Evolutionary conservation across 164 flowering plant species (phyloP).

Genomic region (Magnolia kwangsiensis): DNA sequence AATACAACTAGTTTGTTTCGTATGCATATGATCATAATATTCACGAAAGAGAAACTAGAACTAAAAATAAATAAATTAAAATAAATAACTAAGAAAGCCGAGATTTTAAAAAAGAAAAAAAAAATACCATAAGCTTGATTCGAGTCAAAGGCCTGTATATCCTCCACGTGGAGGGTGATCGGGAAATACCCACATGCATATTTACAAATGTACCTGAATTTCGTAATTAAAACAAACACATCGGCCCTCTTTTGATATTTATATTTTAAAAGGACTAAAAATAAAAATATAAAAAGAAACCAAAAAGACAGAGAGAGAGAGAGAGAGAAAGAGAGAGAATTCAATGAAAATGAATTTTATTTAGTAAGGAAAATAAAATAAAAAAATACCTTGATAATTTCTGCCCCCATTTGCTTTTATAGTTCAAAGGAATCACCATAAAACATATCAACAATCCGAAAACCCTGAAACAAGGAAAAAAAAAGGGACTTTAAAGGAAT

Average conservation of each 20-base stretch:
- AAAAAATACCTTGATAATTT: constrained; percentile 46
- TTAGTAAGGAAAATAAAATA: background rate
- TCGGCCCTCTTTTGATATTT: background rate
- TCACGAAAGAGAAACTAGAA: too few species aligned
- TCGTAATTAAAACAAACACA: background rate
- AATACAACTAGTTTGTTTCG: background rate
- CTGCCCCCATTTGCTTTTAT: constrained; percentile 48
- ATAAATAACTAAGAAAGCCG: background rate
- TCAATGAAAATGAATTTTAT: background rate
- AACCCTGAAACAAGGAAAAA: constrained; percentile 35
- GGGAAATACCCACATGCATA: constrained; percentile 79
- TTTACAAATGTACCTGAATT: constrained; percentile 71
- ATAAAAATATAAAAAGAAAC: background rate
- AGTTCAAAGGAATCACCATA: constrained; percentile 59
- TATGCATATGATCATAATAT: too few species aligned
- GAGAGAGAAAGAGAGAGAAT: background rate
- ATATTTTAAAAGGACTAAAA: too few species aligned
- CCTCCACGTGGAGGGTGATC: constrained; percentile 64
- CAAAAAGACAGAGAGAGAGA: background rate
- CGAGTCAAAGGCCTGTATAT: constrained; percentile 63
- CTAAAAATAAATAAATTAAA: background rate
- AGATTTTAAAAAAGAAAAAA: background rate
- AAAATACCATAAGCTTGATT: constrained; percentile 63
- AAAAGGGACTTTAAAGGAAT: background rate
- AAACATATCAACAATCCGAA: constrained; percentile 52